Conservation (phyloP, 73 alveolate species). For the Effrenium voratum region DNA sequence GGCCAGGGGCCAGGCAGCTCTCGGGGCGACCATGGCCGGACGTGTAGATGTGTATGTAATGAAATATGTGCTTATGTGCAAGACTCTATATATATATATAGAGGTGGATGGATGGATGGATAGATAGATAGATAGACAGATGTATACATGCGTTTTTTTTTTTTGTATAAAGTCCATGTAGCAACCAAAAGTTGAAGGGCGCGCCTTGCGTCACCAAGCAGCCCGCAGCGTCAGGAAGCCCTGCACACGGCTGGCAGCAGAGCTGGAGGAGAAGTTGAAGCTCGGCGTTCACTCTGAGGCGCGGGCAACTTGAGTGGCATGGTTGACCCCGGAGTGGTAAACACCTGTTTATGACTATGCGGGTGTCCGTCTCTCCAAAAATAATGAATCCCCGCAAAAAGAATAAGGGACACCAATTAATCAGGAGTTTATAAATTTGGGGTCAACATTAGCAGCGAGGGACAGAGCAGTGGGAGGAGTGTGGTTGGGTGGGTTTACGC, state of each 20-base stretch:
- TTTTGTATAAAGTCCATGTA: neutral
- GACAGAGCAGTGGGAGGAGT: no score
- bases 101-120: neutral
- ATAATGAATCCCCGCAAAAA: no score
- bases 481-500: no score
- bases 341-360: no score
- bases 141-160: neutral
- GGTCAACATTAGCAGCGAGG: no score
- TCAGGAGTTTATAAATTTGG: no score
- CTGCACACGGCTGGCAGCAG: conserved; percentile 34
- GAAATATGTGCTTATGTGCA: neutral
- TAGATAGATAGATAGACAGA: neutral
- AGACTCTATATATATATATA: neutral
- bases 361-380: no score
- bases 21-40: no score
- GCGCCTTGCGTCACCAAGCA: neutral
- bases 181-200: neutral
- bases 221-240: conserved; percentile 20
- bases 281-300: conserved; percentile 71
- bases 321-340: no score
- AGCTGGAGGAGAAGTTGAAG: conserved; percentile 60
- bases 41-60: neutral
- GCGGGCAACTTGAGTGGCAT: no score
- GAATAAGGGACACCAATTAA: no score
- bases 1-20: no score